Evolutionary conservation across 495 filamentous ascomycete species (phyloP).

Genomic region (Aspergillus funiculosus): DNA sequence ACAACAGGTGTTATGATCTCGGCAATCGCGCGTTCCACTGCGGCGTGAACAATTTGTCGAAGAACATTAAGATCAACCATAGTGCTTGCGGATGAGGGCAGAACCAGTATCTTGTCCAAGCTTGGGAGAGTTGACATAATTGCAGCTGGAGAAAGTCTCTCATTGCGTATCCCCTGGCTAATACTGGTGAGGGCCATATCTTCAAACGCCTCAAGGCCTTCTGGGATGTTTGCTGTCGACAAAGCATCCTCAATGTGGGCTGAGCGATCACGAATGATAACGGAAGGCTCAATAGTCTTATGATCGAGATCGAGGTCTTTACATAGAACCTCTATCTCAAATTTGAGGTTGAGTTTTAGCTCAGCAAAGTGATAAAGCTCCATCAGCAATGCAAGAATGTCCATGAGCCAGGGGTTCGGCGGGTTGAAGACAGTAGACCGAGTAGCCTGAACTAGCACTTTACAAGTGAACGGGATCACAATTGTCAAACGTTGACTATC

Average conservation of each 20-base stretch:
- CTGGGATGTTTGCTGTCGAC: slow-evolving; percentile 51
- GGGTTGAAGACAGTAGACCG: slow-evolving; percentile 85
- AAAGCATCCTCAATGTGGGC: slow-evolving; percentile 54
- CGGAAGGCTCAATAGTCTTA: slow-evolving; percentile 77
- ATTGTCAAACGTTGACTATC: slow-evolving; percentile 84
- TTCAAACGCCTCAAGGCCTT: slow-evolving; percentile 70
- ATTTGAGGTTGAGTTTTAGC: slow-evolving; percentile 90
- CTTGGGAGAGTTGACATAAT: slow-evolving; percentile 74
- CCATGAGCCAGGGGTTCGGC: slow-evolving; percentile 96
- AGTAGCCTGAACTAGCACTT: slow-evolving; percentile 78
- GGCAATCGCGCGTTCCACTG: slow-evolving; percentile 78
- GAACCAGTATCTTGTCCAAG: slow-evolving; percentile 62
- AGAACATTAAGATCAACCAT: slow-evolving; percentile 64
- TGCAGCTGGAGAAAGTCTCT: slow-evolving; percentile 65
- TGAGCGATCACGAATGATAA: slow-evolving; percentile 68
- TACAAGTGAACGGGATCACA: slow-evolving; percentile 95
- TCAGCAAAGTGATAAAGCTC: slow-evolving; percentile 92
- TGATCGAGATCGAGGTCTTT: slow-evolving; percentile 84
- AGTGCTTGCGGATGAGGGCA: slow-evolving; percentile 70
- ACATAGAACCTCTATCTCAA: slow-evolving; percentile 96
- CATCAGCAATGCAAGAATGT: slow-evolving; percentile 78
- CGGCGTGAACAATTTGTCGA: slow-evolving; percentile 73
- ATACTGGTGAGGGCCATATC: slow-evolving; percentile 70
- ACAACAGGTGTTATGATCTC: slow-evolving; percentile 97
- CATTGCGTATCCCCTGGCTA: slow-evolving; percentile 58